Conservation (phyloP, 768 basidiomycete species). For the Boletus fagicola region DNA sequence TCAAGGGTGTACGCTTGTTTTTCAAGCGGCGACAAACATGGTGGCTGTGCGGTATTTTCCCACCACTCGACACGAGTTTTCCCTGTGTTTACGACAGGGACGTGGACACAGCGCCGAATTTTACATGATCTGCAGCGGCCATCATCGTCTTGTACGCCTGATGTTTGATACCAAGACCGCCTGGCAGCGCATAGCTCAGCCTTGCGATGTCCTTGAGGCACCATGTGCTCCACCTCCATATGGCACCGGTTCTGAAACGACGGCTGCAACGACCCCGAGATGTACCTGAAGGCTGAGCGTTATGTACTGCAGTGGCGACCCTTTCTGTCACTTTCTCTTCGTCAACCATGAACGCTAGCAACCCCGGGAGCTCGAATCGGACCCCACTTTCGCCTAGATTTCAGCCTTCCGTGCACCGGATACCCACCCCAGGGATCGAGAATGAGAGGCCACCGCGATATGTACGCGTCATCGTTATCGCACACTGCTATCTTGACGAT, state of each 20-base stretch:
- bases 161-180: neutral
- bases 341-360: slow-evolving; percentile 7
- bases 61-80: slow-evolving; percentile 10
- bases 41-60: slow-evolving; percentile 29
- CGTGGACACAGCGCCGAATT: neutral
- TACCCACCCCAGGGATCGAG: slow-evolving; percentile 43
- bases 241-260: neutral
- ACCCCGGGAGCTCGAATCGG: neutral
- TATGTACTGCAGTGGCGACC: neutral
- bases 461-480: slow-evolving; percentile 32
- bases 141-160: too few species aligned
- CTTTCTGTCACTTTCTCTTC: neutral
- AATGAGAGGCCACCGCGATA: slow-evolving; percentile 40
- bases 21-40: slow-evolving; percentile 34
- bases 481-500: neutral
- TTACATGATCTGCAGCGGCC: neutral
- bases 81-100: slow-evolving; percentile 10
- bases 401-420: slow-evolving; percentile 46
- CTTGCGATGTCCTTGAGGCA: slow-evolving; percentile 10
- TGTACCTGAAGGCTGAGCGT: neutral
- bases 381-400: slow-evolving; percentile 35
- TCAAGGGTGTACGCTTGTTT: slow-evolving; percentile 40
- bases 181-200: neutral
- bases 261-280: neutral
- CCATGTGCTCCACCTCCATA: neutral